Evolutionary conservation across 1,284 basidiomycete species (phyloP).

Genomic region (Trametes pubescens): DNA sequence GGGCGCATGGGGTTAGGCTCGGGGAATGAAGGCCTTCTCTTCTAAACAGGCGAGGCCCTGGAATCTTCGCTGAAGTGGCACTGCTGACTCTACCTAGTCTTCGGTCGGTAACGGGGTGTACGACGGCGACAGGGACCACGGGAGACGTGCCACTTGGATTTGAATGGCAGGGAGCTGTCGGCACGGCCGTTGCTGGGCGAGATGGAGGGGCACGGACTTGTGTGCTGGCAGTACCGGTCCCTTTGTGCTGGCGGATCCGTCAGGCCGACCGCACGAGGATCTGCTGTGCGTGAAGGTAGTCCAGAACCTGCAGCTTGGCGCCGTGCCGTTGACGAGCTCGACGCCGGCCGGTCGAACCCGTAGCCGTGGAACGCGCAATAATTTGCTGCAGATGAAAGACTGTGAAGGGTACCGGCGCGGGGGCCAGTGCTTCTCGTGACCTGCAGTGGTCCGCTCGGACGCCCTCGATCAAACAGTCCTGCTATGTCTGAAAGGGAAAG

Average conservation of each 20-base stretch:
- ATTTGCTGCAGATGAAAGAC: not conserved
- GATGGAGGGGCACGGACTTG: not conserved
- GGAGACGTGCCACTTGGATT: not conserved
- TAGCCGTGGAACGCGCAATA: constrained; percentile 8
- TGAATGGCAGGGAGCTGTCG: not conserved
- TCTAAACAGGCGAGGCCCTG: constrained; percentile 10
- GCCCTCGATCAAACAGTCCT: constrained; percentile 9
- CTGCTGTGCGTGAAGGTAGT: not conserved
- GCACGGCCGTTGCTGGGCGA: not conserved
- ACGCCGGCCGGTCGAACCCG: not conserved
- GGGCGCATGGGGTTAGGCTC: constrained; percentile 16
- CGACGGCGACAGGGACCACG: not conserved
- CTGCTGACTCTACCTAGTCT: constrained; percentile 12
- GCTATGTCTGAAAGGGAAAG: constrained; percentile 17
- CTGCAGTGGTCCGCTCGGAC: constrained; percentile 1
- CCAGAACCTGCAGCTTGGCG: not conserved
- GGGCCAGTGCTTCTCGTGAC: constrained; percentile 26
- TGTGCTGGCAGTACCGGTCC: not conserved
- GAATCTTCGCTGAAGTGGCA: constrained; percentile 22
- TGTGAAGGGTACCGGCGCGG: constrained; percentile 13
- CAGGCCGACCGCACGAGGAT: not conserved
- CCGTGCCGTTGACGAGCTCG: not conserved
- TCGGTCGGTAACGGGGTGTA: not conserved
- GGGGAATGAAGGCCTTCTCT: constrained; percentile 21
- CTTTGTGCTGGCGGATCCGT: not conserved